phyloP scores from a whole-genome alignment of 2,329 filamentous ascomycete species.

The Calonectria pauciramosa region DNA sequence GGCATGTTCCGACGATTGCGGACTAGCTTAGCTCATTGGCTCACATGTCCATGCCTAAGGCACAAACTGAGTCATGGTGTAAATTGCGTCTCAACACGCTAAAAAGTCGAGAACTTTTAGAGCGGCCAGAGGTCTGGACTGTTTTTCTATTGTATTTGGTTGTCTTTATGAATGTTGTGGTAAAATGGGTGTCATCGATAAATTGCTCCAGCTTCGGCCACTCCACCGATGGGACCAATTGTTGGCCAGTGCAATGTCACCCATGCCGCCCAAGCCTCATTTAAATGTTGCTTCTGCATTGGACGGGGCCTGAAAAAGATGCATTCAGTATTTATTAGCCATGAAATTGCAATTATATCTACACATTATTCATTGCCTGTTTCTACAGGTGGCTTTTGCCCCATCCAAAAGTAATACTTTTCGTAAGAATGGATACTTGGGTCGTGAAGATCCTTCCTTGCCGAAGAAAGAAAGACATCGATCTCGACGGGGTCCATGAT shows the following conservation, averaged over 20 bases:
- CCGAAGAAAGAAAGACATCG: constrained; percentile 32
- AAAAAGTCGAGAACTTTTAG: not conserved
- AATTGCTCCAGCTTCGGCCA: not conserved
- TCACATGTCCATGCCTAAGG: not conserved
- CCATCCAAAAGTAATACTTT: constrained; percentile 45
- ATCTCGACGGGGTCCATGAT: constrained; percentile 36
- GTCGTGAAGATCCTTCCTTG: constrained; percentile 34
- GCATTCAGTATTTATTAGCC: not conserved
- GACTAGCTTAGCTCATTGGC: not conserved
- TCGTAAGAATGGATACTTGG: constrained; percentile 36
- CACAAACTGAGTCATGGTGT: not conserved
- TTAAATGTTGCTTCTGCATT: not conserved
- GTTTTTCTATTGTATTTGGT: not conserved
- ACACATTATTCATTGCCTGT: not conserved
- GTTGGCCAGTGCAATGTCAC: not conserved
- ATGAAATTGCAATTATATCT: not conserved
- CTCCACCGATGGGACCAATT: not conserved
- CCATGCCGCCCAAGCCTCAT: not conserved
- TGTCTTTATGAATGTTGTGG: not conserved
- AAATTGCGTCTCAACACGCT: not conserved
- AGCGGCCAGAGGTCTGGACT: not conserved
- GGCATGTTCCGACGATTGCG: not conserved
- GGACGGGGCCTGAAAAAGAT: not conserved
- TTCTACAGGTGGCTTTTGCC: constrained; percentile 27
- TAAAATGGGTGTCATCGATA: not conserved